Evolutionary conservation across 192 early-diverging fungal species (phyloP).

Genomic region (Mortierella claussenii): DNA sequence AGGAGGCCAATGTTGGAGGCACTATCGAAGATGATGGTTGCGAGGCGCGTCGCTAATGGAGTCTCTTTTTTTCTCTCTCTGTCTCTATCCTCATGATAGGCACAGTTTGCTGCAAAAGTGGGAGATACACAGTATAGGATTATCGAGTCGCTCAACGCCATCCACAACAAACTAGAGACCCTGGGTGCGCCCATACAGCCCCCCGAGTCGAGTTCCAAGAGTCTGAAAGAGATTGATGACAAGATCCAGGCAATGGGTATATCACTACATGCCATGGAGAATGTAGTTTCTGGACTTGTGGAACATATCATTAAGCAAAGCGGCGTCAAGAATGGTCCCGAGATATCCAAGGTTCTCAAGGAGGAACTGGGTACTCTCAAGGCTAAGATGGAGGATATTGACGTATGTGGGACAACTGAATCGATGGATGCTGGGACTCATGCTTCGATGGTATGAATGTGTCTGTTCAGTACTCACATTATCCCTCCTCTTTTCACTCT

Average conservation of each 20-base stretch:
- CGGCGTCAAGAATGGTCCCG: neutral
- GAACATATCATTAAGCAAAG: conserved; percentile 21
- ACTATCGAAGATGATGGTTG: too few species aligned
- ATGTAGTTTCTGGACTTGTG: conserved; percentile 34
- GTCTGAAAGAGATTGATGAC: conserved; percentile 23
- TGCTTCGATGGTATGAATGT: too few species aligned
- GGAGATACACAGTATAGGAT: conserved; percentile 42
- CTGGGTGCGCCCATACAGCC: conserved; percentile 33
- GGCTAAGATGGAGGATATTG: conserved; percentile 49
- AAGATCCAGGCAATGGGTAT: conserved; percentile 15
- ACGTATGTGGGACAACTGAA: conserved; percentile 34
- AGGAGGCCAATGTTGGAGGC: too few species aligned
- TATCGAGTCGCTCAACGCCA: conserved; percentile 33
- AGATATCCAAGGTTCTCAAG: conserved; percentile 38
- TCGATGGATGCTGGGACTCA: too few species aligned
- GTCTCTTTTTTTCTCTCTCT: neutral
- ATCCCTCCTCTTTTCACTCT: too few species aligned
- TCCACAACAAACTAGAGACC: conserved; percentile 44
- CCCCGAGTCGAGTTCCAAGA: conserved; percentile 26
- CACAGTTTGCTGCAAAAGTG: conserved; percentile 27
- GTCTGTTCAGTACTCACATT: too few species aligned
- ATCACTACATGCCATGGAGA: conserved; percentile 40
- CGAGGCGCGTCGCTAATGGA: too few species aligned
- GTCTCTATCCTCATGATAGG: neutral
- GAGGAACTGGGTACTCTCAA: conserved; percentile 32